These are phyloP conservation scores for Dactylorhiza incarnata DNA, from an alignment of 106 monocot genomes.

Conservation along the genomic window DNA sequence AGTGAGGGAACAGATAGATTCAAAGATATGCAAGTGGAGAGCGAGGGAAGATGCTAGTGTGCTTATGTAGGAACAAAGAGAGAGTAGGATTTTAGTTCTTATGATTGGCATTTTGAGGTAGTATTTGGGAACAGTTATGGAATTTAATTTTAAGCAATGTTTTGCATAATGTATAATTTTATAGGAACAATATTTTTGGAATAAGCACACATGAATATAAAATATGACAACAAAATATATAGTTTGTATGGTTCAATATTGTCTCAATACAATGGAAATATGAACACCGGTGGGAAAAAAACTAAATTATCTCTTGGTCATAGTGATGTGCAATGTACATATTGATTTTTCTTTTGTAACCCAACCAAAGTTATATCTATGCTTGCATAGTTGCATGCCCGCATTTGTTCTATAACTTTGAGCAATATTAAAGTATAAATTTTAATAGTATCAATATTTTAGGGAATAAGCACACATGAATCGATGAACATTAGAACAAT, in stretches of 20 bases:
- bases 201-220: too few species aligned
- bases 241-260: too few species aligned
- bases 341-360: too few species aligned
- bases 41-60: background rate
- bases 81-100: background rate
- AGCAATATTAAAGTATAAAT: background rate
- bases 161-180: background rate
- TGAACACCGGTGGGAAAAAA: too few species aligned
- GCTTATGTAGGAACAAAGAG: background rate
- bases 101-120: background rate
- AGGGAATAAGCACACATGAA: background rate
- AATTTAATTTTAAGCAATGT: background rate
- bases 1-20: background rate
- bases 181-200: too few species aligned
- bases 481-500: background rate
- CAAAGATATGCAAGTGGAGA: background rate
- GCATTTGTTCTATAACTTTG: too few species aligned
- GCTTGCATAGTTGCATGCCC: too few species aligned
- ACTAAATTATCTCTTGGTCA: too few species aligned
- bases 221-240: too few species aligned
- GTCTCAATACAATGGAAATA: too few species aligned
- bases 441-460: background rate
- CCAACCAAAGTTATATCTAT: too few species aligned
- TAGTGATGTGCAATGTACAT: too few species aligned
- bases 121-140: slow-evolving; percentile 1